Conservation (phyloP, 495 filamentous ascomycete species). For the Podospora pseudocomata region DNA sequence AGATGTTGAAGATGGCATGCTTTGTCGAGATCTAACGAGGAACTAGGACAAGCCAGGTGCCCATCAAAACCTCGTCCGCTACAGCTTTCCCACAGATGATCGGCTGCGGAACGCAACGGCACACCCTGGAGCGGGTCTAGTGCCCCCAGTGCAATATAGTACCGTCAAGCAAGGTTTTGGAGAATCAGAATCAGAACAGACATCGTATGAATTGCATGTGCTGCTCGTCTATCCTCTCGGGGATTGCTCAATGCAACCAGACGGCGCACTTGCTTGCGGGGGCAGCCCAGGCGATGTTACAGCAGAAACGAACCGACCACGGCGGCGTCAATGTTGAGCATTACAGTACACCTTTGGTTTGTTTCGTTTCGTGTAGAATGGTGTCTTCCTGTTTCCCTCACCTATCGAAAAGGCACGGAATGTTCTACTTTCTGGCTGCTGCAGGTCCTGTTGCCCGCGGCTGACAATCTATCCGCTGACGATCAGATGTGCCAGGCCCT, state of each 20-base stretch:
- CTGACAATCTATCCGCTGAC: constrained; percentile 17
- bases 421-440: background rate
- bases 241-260: background rate
- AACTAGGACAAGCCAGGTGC: background rate
- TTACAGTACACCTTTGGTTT: background rate
- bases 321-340: no score
- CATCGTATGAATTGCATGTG: constrained; percentile 1
- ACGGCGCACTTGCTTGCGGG: background rate
- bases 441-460: background rate
- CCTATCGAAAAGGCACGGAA: constrained; percentile 1
- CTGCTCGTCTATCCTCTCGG: background rate
- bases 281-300: background rate
- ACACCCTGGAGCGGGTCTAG: background rate
- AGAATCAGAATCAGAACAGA: background rate
- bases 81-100: background rate
- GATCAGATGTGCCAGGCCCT: constrained; percentile 2
- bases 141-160: background rate
- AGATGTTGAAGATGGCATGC: background rate
- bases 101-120: background rate
- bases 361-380: background rate
- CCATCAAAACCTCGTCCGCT: background rate
- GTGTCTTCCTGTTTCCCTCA: background rate
- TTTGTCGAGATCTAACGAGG: background rate
- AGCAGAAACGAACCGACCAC: background rate
- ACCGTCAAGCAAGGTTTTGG: constrained; percentile 28